A percentile compares a stretch with the other conserved stretches of the same genome.
Conservation (phyloP, 139 green algal species). For the Closterium sp. region DNA sequence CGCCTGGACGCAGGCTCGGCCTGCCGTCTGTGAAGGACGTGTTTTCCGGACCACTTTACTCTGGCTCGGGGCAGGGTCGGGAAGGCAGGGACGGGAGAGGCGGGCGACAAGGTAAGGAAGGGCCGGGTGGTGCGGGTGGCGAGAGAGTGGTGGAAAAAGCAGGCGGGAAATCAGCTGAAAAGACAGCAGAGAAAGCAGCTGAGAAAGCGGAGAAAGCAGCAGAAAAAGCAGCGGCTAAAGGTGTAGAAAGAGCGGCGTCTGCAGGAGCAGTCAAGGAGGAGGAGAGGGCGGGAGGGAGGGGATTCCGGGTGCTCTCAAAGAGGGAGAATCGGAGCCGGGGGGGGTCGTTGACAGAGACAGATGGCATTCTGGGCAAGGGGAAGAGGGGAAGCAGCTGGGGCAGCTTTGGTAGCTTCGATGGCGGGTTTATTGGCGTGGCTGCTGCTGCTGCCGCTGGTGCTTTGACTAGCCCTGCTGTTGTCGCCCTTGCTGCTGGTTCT, state of each 20-base stretch:
- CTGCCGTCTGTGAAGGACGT: neutral
- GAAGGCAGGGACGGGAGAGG: neutral
- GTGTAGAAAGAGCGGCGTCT: neutral
- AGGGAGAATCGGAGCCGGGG: neutral
- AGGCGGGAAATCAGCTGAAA: neutral
- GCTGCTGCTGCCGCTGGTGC: neutral
- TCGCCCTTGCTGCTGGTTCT: neutral
- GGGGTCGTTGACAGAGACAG: neutral
- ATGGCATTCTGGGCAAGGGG: neutral
- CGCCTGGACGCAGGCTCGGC: neutral
- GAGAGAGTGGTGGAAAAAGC: neutral
- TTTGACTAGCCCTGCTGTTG: neutral
- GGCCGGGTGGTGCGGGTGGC: no score
- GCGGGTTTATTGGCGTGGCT: neutral
- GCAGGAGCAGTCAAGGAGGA: neutral
- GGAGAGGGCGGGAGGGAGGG: neutral
- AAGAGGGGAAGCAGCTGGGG: neutral
- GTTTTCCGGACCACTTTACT: neutral
- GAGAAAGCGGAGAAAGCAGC: neutral
- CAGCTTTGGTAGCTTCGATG: neutral
- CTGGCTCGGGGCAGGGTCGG: neutral
- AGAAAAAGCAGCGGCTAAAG: neutral
- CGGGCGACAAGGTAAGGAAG: neutral
- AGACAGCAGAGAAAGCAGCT: neutral
- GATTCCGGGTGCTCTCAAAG: neutral